Evolutionary conservation across 768 basidiomycete genomes (phyloP).

Genomic region (Mrakia frigida): DNA sequence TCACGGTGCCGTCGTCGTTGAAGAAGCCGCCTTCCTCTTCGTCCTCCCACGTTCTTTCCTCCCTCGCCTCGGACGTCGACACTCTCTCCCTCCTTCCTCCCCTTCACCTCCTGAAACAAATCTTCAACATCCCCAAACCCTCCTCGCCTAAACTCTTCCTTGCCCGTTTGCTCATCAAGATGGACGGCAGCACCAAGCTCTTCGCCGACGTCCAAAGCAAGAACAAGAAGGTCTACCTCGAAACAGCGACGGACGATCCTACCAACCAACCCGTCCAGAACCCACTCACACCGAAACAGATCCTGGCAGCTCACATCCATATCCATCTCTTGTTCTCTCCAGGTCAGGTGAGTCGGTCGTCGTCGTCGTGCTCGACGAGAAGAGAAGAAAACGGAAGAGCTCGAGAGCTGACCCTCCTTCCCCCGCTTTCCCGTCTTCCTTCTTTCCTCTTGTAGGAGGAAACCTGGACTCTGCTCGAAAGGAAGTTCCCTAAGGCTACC

Average conservation of each 20-base stretch:
- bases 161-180: background rate
- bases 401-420: background rate
- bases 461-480: slow-evolving; percentile 31
- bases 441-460: background rate
- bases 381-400: no score
- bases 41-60: background rate
- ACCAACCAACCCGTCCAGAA: background rate
- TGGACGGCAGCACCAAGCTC: background rate
- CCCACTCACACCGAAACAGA: slow-evolving; percentile 19
- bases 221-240: background rate
- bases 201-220: no score
- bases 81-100: background rate
- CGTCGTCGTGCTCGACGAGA: no score
- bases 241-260: background rate
- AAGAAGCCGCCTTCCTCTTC: background rate
- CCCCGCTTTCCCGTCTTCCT: background rate
- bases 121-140: background rate
- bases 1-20: background rate
- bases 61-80: background rate
- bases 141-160: background rate
- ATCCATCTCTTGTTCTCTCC: slow-evolving; percentile 30
- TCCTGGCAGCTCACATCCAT: slow-evolving; percentile 31
- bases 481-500: slow-evolving; percentile 27
- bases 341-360: slow-evolving; percentile 23
- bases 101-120: background rate